phyloP scores from a whole-genome alignment of 352 stramenopile genomes.

The Globisporangium cylindrosporum region DNA sequence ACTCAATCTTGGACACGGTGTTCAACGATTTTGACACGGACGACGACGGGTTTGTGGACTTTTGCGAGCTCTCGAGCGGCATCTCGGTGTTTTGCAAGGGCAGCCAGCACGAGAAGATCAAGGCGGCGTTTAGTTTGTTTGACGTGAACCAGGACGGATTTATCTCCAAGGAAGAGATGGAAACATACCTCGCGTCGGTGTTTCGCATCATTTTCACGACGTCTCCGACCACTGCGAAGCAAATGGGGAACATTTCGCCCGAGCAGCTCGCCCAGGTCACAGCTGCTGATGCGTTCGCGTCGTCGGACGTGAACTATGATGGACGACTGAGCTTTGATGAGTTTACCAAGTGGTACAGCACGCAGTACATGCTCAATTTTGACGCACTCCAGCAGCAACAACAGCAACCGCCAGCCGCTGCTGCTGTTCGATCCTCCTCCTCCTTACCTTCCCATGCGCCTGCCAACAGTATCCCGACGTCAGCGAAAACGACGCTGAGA shows the following conservation, averaged over 20 bases:
- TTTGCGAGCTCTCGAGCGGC: slow-evolving; percentile 81
- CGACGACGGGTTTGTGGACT: slow-evolving; percentile 78
- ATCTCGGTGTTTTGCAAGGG: slow-evolving; percentile 81
- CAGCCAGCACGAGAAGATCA: slow-evolving; percentile 78
- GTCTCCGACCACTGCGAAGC: slow-evolving; percentile 38
- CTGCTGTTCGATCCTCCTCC: background rate
- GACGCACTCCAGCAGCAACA: slow-evolving; percentile 19
- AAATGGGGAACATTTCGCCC: slow-evolving; percentile 50
- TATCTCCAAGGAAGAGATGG: slow-evolving; percentile 81
- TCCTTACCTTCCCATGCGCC: slow-evolving; percentile 14
- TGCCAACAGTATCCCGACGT: background rate
- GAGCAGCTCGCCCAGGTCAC: slow-evolving; percentile 75
- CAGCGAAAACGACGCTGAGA: slow-evolving; percentile 39
- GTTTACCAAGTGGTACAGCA: slow-evolving; percentile 84
- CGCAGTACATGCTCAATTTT: slow-evolving; percentile 25
- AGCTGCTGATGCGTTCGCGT: slow-evolving; percentile 59
- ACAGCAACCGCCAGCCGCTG: slow-evolving; percentile 8
- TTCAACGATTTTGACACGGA: slow-evolving; percentile 82
- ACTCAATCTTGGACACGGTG: slow-evolving; percentile 54
- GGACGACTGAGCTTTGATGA: slow-evolving; percentile 73
- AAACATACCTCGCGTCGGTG: slow-evolving; percentile 82
- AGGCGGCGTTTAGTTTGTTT: slow-evolving; percentile 81
- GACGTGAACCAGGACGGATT: slow-evolving; percentile 87
- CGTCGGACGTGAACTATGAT: slow-evolving; percentile 62
- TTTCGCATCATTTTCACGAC: slow-evolving; percentile 82